phyloP scores from a whole-genome alignment of 2,329 filamentous ascomycete species.

The Rhytidhysteron rufulum region DNA sequence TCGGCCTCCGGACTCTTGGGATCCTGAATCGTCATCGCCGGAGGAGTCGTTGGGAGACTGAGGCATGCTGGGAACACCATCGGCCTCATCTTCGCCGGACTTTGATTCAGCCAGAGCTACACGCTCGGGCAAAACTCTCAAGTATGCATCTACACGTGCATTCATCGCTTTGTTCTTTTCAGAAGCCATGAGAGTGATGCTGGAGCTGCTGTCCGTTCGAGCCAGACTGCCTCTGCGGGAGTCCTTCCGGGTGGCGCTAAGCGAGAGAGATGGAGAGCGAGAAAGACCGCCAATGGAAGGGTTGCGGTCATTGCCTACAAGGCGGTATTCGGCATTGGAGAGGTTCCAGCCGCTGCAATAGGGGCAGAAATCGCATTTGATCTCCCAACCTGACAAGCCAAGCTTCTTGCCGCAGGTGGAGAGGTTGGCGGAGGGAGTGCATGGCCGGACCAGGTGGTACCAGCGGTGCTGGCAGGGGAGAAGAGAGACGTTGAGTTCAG shows the following conservation, averaged over 20 bases:
- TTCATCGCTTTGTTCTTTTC: slow-evolving; percentile 40
- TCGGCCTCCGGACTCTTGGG: slow-evolving; percentile 26
- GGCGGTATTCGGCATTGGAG: slow-evolving; percentile 42
- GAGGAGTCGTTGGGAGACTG: slow-evolving; percentile 32
- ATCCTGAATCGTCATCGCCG: slow-evolving; percentile 27
- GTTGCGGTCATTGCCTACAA: slow-evolving; percentile 39
- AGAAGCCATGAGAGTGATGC: slow-evolving; percentile 30
- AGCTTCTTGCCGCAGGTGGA: slow-evolving; percentile 45
- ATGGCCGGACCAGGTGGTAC: slow-evolving; percentile 46
- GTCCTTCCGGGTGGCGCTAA: slow-evolving; percentile 34
- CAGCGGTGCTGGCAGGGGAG: slow-evolving; percentile 47
- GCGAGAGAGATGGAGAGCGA: slow-evolving; percentile 35
- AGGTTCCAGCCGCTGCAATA: slow-evolving; percentile 42
- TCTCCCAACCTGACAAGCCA: slow-evolving; percentile 48
- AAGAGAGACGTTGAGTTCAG: slow-evolving; percentile 47
- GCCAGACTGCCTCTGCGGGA: slow-evolving; percentile 34
- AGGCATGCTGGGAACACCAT: slow-evolving; percentile 7
- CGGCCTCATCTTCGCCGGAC: slow-evolving; percentile 24
- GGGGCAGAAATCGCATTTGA: slow-evolving; percentile 44
- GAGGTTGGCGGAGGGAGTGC: slow-evolving; percentile 42
- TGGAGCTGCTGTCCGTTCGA: slow-evolving; percentile 33
- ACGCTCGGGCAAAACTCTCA: slow-evolving; percentile 19
- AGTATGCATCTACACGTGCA: slow-evolving; percentile 36
- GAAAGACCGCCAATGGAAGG: slow-evolving; percentile 40
- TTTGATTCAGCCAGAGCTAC: slow-evolving; percentile 17